Percentiles rank a stretch among this genome's conserved stretches.
These are phyloP conservation scores for Hyaloscypha variabilis DNA, from an alignment of 495 filamentous ascomycete species.

Conservation along the genomic window DNA sequence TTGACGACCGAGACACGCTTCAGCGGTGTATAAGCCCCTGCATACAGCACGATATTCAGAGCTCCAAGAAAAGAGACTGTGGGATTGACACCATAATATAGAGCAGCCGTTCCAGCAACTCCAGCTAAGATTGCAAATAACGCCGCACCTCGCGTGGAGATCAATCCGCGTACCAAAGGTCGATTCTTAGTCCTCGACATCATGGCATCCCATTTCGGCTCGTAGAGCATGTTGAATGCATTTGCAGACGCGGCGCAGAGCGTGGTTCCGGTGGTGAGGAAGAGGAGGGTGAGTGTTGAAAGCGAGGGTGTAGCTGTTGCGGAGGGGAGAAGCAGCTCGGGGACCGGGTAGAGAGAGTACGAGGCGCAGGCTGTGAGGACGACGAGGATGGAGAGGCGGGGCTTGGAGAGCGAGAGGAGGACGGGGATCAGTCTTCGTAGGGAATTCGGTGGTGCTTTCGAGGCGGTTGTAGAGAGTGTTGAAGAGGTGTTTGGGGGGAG, in stretches of 20 bases:
- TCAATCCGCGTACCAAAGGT: slow-evolving; percentile 81
- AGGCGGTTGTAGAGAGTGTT: slow-evolving; percentile 25
- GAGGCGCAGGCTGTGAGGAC: slow-evolving; percentile 89
- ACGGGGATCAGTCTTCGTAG: slow-evolving; percentile 77
- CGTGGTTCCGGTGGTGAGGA: slow-evolving; percentile 87
- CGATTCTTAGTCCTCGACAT: slow-evolving; percentile 92
- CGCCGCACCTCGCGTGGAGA: slow-evolving; percentile 74
- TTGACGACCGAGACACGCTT: slow-evolving; percentile 88
- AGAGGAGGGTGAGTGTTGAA: slow-evolving; percentile 85
- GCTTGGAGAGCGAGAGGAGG: slow-evolving; percentile 90
- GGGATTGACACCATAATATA: slow-evolving; percentile 92
- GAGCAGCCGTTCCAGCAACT: slow-evolving; percentile 59
- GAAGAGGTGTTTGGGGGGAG: slow-evolving; percentile 30
- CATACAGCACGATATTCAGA: slow-evolving; percentile 86
- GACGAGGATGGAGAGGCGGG: slow-evolving; percentile 88
- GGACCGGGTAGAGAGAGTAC: slow-evolving; percentile 91
- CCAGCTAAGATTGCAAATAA: slow-evolving; percentile 77
- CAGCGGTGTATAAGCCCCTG: slow-evolving; percentile 87
- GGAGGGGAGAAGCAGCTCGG: slow-evolving; percentile 69
- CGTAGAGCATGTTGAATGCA: slow-evolving; percentile 95
- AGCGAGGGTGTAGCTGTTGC: slow-evolving; percentile 79
- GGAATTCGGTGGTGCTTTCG: slow-evolving; percentile 46
- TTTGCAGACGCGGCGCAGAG: slow-evolving; percentile 87
- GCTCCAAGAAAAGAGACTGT: slow-evolving; percentile 86
- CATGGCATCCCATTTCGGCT: slow-evolving; percentile 84